Evolutionary conservation across 371 early-diverging fungal genomes (phyloP).

Genomic region (Zancudomyces culisetae): DNA sequence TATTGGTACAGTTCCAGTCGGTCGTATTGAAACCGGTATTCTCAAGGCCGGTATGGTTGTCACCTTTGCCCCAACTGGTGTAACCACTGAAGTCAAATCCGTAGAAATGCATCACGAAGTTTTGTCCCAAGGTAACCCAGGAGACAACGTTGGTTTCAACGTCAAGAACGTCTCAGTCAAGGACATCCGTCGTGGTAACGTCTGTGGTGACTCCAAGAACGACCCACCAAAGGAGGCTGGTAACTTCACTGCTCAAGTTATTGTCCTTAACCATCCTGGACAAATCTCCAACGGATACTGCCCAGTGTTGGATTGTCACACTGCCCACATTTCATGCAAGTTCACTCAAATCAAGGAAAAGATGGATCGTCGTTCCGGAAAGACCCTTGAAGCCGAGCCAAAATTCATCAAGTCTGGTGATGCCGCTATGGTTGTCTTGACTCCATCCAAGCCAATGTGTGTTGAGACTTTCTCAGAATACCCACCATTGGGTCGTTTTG

Average conservation of each 20-base stretch:
- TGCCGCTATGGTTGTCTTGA: conserved; percentile 86
- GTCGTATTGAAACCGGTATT: conserved; percentile 92
- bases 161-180: conserved; percentile 92
- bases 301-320: conserved; percentile 91
- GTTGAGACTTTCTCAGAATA: conserved; percentile 85
- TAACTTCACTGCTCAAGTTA: conserved; percentile 86
- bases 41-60: conserved; percentile 88
- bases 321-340: conserved; percentile 92
- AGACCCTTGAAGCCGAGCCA: conserved; percentile 72
- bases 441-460: conserved; percentile 91
- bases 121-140: conserved; percentile 79
- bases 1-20: conserved; percentile 90
- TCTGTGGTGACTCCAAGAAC: conserved; percentile 92
- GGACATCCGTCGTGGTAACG: conserved; percentile 93
- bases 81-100: conserved; percentile 92
- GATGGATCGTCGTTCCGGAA: conserved; percentile 91
- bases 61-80: conserved; percentile 67
- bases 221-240: conserved; percentile 88
- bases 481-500: conserved; percentile 91
- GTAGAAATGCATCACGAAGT: conserved; percentile 97
- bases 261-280: conserved; percentile 92
- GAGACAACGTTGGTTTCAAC: conserved; percentile 97
- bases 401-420: conserved; percentile 88
- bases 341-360: conserved; percentile 80
- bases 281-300: conserved; percentile 77